Evolutionary conservation across 192 early-diverging fungal species (phyloP), one percentile per base, ranked within the genome.

Genomic region (Phycomyces nitens): DNA sequence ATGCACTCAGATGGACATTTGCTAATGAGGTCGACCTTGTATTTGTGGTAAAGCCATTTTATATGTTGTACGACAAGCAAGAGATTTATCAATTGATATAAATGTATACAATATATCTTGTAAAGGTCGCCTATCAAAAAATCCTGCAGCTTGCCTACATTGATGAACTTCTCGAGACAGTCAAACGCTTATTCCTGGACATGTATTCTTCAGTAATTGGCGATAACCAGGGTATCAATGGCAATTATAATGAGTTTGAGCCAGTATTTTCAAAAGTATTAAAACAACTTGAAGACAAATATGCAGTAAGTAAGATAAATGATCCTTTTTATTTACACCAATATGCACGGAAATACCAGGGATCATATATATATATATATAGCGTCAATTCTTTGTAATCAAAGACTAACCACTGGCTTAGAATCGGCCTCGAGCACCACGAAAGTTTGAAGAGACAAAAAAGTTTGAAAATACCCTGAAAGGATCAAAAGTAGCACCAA

Each of bases 81-180:
- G n/a, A n/a, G n/a, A n/a, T n/a, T n/a, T n/a, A n/a, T n/a, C n/a
- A n/a, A n/a, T n/a, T n/a, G n/a, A n/a, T n/a, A n/a, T n/a, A n/a
- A n/a, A n/a, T n/a, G n/a, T n/a, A n/a, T n/a, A n/a, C n/a, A n/a
- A n/a, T 52, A 29, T 54, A 10, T 55, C 1, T 47, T 20, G 62
- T 1, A 10, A 62, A 89, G 87, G 88, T 87, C 22, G 93, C 90
- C 6, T 94, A 94, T 66, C 90, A 92, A 61, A 94, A 93, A 76
- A 87, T 91, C 0, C 84, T 95, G 7, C 89, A 90, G 62, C 82
- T 97, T 9, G 75, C 89, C 1, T 94, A 95, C 64, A 81, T 94
- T 50, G 90, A 92, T 53, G 91, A 93, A 53, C 80, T 97, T 52
- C 74, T 96, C 18, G 80, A 82, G 41, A 82, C 77, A 16, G 80